Evolutionary conservation across 257 asterid genomes (phyloP).

Genomic region (Nicotiana sylvestris): DNA sequence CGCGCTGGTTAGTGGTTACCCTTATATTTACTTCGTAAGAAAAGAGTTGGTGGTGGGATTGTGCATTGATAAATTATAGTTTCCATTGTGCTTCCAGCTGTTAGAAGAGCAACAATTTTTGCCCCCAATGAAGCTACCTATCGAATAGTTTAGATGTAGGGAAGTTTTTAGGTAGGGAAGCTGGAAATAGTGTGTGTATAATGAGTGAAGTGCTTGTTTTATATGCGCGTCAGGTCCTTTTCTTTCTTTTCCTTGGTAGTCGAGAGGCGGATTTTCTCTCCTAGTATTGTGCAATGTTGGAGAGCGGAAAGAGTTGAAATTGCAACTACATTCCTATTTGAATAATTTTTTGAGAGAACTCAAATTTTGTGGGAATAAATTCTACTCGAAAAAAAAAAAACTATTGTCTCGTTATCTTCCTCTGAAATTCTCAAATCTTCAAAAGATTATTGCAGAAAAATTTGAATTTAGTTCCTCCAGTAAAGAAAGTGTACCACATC

Average conservation of each 20-base stretch:
- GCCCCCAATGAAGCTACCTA: background rate
- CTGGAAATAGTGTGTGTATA: background rate
- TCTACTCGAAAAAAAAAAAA: no score
- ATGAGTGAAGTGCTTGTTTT: background rate
- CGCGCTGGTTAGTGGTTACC: background rate
- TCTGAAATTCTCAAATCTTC: no score
- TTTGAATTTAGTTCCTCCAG: no score
- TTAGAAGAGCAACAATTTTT: background rate
- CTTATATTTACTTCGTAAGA: background rate
- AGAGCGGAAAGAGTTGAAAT: background rate
- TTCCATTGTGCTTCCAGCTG: background rate
- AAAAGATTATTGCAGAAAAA: no score
- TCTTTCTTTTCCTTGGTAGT: background rate
- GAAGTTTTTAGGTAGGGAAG: background rate
- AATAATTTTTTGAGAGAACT: no score
- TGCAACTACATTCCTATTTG: background rate
- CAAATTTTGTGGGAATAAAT: no score
- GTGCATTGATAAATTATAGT: background rate
- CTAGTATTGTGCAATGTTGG: background rate
- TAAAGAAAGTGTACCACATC: no score
- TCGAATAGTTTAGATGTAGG: background rate
- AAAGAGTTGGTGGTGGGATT: background rate
- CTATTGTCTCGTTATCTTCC: no score
- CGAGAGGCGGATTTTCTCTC: background rate
- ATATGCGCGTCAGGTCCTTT: background rate